Evolutionary conservation across 805 yeast genomes (phyloP), one percentile per base, ranked within the genome.

Genomic region (Candida suzukii): DNA sequence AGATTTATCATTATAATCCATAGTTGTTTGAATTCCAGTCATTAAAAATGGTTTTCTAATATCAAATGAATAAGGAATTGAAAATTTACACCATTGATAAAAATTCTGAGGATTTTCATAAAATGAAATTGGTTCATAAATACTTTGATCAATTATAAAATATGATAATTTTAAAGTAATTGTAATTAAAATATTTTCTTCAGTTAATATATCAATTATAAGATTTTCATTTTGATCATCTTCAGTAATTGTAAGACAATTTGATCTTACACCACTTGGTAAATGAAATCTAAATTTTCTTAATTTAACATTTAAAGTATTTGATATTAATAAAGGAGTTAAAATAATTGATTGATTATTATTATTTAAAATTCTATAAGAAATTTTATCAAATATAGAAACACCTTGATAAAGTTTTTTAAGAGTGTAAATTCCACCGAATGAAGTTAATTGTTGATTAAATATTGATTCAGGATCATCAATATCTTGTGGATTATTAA

Each of bases 11-110:
- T n/a, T 8, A n/a, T 6, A n/a, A 13, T 28, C 16, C 6, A 11
- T 29, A 7, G 32, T n/a, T n/a, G 32, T 29, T 5, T 31, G 17
- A 10, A 31, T 17, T 16, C 20, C 20, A 14, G 8, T 64, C 45
- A 83, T 50, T 18, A 70, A 59, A 34, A 75, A 73, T 2, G 91
- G 88, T 20, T 61, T 59, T 50, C 83, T 68, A 6, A 74, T 54
- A 26, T 74, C 76, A 48, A 81, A 78, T 8, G 77, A 71, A 57
- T 81, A 84, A 1, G 93, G 90, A 29, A 74, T 73, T 8, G 84
- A 73, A 41, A 80, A 76, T 44, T 69, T 69, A 41, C 86, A 77
- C 93, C 95, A 87, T 35, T 71, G 62, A 39, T 57, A 54, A 41
- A 74, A 62, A 28, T 60, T 64, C 34, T 48, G 20, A 20, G 39